Evolutionary conservation across 768 basidiomycete species (phyloP), one percentile per base, ranked within the genome.

Genomic region (Boletus barrowsii): DNA sequence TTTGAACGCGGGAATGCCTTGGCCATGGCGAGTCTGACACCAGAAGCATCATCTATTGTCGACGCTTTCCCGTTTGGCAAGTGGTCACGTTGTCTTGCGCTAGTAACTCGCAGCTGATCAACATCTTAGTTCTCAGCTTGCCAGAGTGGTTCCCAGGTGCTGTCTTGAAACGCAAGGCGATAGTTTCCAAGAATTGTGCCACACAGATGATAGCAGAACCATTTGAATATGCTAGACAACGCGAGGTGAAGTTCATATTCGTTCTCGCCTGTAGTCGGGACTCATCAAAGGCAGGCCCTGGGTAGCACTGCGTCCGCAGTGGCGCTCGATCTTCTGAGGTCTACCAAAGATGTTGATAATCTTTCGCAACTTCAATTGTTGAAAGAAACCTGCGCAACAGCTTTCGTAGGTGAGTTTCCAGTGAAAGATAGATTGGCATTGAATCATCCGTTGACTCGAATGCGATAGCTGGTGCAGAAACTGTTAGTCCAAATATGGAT

Each of bases 1-100:
- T 70, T 75, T 5, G 71, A 76, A 36, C 61, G 64, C 11, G 74
- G 74, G 5, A 39, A 69, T 5, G 3, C 26, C 10, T 17, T 67
- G 14, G 53, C 61, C 1, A 17, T 68, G 39, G 54, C 46, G 42
- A 20, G 33, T 6, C 30, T 63, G 5, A 57, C 55, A n/a, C 67
- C 62, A 5, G 64, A 63, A 30, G 7, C 10, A 5, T 48, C 62
- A 1, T 29, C 17, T 3, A 30, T 49, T 29, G 7, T 49, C 13
- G 39, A 30, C 1, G 51, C 59, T 10, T 69, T 69, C 33, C 59
- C 66, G 18, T 69, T 67, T 18, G 10, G 67, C 44, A 39, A 55
- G 64, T 55, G 1, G 13, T 47, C 13, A 5, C 18, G 0, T 10
- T 22, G 10, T 18, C 29, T 20, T 30, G 9, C 10, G n/a, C 3